These are phyloP conservation scores for Cinnamomum micranthum DNA, from an alignment of 164 flowering plant genomes.

Conservation along the genomic window DNA sequence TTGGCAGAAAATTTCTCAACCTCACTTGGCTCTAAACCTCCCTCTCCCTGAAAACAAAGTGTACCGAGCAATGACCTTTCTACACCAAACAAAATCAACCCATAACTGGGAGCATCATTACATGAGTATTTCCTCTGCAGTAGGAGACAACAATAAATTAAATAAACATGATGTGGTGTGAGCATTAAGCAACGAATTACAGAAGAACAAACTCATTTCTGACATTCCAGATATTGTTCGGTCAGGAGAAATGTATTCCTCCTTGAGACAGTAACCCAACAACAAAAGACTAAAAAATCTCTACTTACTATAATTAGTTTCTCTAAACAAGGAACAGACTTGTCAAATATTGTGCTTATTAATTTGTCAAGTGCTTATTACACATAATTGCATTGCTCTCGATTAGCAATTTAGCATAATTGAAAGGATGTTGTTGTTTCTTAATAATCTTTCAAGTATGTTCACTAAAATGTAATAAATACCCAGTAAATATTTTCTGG, in stretches of 20 bases:
- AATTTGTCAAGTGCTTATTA: no score
- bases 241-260: no score
- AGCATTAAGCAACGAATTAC: not conserved
- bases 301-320: not conserved
- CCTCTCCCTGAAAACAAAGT: conserved; percentile 46
- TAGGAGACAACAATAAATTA: not conserved
- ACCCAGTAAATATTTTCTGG: no score
- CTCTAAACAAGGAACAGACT: conserved; percentile 34
- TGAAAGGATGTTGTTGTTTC: no score
- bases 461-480: no score
- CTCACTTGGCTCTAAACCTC: conserved; percentile 53
- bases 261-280: no score
- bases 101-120: not conserved
- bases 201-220: not conserved
- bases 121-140: not conserved
- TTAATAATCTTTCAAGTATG: no score
- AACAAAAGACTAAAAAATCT: no score
- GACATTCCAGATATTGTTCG: not conserved
- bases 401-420: no score
- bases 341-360: conserved; percentile 36
- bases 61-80: conserved; percentile 58
- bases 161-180: not conserved
- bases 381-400: no score
- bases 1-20: conserved; percentile 52
- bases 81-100: conserved; percentile 13